Evolutionary conservation across 345 rosid genomes (phyloP), one percentile per base, ranked within the genome.

Genomic region (Sonneratia caseolaris): DNA sequence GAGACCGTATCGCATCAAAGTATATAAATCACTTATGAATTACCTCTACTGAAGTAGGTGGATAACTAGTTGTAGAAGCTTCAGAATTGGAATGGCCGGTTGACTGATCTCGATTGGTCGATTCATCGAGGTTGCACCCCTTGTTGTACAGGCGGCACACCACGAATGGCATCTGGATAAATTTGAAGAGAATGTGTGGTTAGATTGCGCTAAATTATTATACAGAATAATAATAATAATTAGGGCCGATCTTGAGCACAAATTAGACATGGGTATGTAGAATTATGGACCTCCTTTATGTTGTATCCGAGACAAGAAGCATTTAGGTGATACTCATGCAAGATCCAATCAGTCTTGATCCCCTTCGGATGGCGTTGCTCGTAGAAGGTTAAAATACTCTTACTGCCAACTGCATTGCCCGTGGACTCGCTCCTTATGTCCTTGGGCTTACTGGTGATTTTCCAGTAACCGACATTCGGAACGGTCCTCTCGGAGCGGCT

Each of bases 401-500:
- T 88, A 18, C 59, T 70, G 24, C 92, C 90, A 21, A 86, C 79
- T 5, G 13, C 13, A 0, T 56, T 48, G 3, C 45, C 55, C 3
- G 68, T 70, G 0, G 24, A 70, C 66, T 68, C 71, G 2, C 45
- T 53, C 19, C 3, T 75, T 73, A 86, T 57, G 0, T 1, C 2
- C 21, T 81, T 77, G 32, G 75, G 73, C 12, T 47, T 37, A 6
- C 93, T 83, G 0, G 90, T 86, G 38, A 70, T 76, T 72, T 88
- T 88, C 89, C 91, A 88, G 73, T 13, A 86, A 4, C 93, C 91
- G 72, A 68, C n/a, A 3, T 10, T 59, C 0, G 86, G 85, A n/a
- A 62, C 66, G 8, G 36, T 69, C 24, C 89, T 73, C 22, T 66
- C 72, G 53, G 56, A 22, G 38, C 75, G 56, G 6, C 69, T 69